Base-by-base conservation (phyloP, 495 filamentous ascomycete species). In the Pseudoneurospora amorphoporcata region DNA sequence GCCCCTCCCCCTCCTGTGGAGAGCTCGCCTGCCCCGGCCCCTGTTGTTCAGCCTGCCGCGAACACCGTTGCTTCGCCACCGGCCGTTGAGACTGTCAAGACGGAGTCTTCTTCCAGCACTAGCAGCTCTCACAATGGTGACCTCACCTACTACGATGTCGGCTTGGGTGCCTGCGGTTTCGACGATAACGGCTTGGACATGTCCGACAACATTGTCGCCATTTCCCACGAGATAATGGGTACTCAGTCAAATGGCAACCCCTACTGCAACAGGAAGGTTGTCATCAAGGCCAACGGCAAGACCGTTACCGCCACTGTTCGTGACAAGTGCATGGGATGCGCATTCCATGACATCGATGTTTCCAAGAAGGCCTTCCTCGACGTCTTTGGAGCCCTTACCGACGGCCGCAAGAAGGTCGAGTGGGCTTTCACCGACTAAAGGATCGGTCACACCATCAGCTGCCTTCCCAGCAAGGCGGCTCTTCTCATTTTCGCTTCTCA, bases 261-360 rank as follows among this genome's bases (percentile, higher is more conserved):
- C 47, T 86, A 86, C 81, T 95, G 92, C 81, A 89, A 88, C 79
- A 86, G 87, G 82, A 86, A 80, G 53, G 88, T 92, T 79, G 89
- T 86, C 45, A 86, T 94, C 82, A 81, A 73, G 32, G 76, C 75
- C 58, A 78, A 81, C 39, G 90, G 89, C 80, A 88, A 87, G 79
- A 86, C 86, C 19, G 76, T 77, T 69, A 84, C 74, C 5, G 91
- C 87, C 43, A 84, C 70, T 14, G 87, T 93, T 68, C 88, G 87
- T 47, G 92, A 95, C 86, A 91, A 92, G 83, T 95, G 92, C 84
- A 87, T 87, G 79, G 90, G 91, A 77, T 94, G 92, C 77, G 73
- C 61, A 0, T 72, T 43, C 19, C 73, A 74, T 69, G 78, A 81
- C 70, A 84, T 88, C 42, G 87, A 88, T 69, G 84, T 84, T 58